Evolutionary conservation across 2,329 filamentous ascomycete species (phyloP), one percentile per base, ranked within the genome.

Genomic region (Aspergillus bombycis): DNA sequence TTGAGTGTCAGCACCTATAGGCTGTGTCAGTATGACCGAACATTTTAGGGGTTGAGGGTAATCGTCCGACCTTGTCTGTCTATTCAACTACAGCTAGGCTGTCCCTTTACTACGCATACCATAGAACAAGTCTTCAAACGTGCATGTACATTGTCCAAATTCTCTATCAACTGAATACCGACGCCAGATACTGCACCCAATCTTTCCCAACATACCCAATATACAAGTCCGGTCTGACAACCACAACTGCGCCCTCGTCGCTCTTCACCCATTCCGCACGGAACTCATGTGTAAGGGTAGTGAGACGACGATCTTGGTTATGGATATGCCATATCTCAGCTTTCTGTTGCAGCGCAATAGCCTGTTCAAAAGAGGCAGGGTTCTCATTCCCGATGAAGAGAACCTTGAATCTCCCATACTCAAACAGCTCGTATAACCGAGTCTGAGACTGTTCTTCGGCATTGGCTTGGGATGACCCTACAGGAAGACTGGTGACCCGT

Each of bases 171-270:
- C 3, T 16, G 10, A 57, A 58, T 16, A 50, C 43, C 10, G n/a
- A 19, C 4, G 16, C 26, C 12, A 59, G 16, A 28, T 59, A 59
- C 9, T 59, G 28, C 8, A 11, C 14, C 57, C 57, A 59, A 14
- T 59, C 46, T 19, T 30, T 28, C 46, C 57, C 57, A 19, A 28
- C 57, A 32, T 53, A 59, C 7, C 57, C 57, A 2, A 38, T 43
- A 36, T 59, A 59, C 32, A 59, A 43, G n/a, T 59, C 57, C 10
- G 57, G 57, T 28, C 57, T 45, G 10, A 59, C 46, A 10, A 59
- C 57, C 46, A 59, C 57, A n/a, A 59, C 45, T 8, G 52, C n/a
- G n/a, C 46, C 57, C 2, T 48, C 36, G 10, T 59, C 21, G 14
- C 34, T 30, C 2, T 53, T n/a, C 21, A 32, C 57, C 57, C 57